Evolutionary conservation across 2,329 filamentous ascomycete species (phyloP).

Genomic region (Epichloe amarillans): DNA sequence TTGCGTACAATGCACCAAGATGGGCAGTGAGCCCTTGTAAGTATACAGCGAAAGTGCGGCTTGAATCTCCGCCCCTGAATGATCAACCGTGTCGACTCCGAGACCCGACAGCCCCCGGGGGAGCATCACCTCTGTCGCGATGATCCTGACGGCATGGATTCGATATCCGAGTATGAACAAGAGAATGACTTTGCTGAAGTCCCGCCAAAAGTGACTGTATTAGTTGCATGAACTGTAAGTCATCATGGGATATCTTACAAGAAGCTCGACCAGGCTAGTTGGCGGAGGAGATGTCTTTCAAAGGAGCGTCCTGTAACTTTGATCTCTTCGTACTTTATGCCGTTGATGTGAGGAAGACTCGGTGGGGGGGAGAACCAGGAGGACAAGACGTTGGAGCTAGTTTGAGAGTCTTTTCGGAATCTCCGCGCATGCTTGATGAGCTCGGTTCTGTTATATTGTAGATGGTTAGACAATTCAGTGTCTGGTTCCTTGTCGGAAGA

Average conservation of each 20-base stretch:
- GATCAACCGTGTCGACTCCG: slow-evolving; percentile 54
- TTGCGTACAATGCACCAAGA: slow-evolving; percentile 73
- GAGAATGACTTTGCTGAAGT: slow-evolving; percentile 32
- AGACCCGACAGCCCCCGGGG: slow-evolving; percentile 55
- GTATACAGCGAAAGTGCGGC: slow-evolving; percentile 19
- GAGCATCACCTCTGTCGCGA: slow-evolving; percentile 58
- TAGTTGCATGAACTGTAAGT: too few species aligned
- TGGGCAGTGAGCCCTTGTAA: slow-evolving; percentile 36
- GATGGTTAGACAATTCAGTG: neutral
- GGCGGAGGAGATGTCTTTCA: slow-evolving; percentile 52
- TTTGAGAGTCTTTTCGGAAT: slow-evolving; percentile 28
- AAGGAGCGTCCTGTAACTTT: slow-evolving; percentile 63
- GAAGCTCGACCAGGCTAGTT: slow-evolving; percentile 54
- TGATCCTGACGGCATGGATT: slow-evolving; percentile 52
- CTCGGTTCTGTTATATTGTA: slow-evolving; percentile 43
- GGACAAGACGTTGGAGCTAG: slow-evolving; percentile 24
- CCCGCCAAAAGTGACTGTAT: neutral
- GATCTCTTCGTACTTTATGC: slow-evolving; percentile 50
- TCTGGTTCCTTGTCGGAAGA: neutral
- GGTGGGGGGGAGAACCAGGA: slow-evolving; percentile 34
- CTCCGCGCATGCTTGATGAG: slow-evolving; percentile 56
- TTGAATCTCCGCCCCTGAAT: slow-evolving; percentile 49
- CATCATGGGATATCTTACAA: slow-evolving; percentile 29
- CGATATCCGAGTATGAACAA: slow-evolving; percentile 56
- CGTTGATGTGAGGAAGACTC: slow-evolving; percentile 47